Evolutionary conservation across 495 filamentous ascomycete species (phyloP), one percentile per base, ranked within the genome.

Genomic region (Aspergillus bertholletiae): DNA sequence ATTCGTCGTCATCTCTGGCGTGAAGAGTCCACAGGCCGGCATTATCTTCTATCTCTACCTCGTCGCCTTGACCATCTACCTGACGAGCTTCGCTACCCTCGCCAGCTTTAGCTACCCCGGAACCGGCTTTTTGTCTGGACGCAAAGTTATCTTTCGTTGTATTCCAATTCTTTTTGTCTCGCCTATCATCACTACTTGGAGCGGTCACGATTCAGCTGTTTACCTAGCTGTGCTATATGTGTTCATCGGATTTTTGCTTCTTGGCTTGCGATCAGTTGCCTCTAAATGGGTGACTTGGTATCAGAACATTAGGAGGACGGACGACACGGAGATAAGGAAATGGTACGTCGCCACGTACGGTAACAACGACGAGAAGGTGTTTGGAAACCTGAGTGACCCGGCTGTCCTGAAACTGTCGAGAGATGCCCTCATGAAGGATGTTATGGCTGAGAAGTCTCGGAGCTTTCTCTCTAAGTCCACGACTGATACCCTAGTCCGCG

Each of bases 51-150:
- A 76, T 48, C 72, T 77, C 7, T 82, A 82, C 45, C 56, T 80
- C 1, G 52, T 80, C 15, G 64, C 75, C 2, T 57, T 82, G 22
- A 76, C 79, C 3, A 76, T 74, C 3, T 80, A 82, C 62, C 74
- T 82, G 46, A 76, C 75, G 15, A 53, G 71, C 0, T 74, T 82
- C 49, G 79, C 68, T 40, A 74, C 76, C 4, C 72, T 84, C 21
- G 78, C 82, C 23, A 82, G 74, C 35, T 83, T 81, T 67, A 83
- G 82, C 56, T 74, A 80, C 44, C 80, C 80, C 2, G 79, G 79
- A 2, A 77, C 75, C 5, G 51, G 65, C 0, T 85, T 85, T 59
- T 69, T 76, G 47, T 79, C 79, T 43, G 70, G 75, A 1, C 75
- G 79, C 17, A 80, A 71, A 54, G 49, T 70, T 20, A 75, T 77